Evolutionary conservation across 306 rosid species (phyloP).

Genomic region (Vigna radiata): DNA sequence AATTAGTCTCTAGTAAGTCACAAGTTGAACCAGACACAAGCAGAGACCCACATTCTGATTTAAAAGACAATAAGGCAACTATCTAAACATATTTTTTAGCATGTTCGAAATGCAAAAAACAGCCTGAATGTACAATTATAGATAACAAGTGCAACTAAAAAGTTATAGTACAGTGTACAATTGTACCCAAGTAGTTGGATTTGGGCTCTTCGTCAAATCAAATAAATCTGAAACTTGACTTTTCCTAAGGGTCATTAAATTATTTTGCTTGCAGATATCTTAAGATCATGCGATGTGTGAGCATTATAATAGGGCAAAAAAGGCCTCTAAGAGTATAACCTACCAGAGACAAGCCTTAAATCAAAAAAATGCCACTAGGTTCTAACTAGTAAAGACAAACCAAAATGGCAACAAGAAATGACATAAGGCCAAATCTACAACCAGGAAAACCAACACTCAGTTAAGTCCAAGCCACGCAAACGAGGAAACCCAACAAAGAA

Average conservation of each 20-base stretch:
- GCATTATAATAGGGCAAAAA: not conserved
- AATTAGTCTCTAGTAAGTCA: not conserved
- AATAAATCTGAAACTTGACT: not conserved
- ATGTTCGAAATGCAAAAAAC: not conserved
- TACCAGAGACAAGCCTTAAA: not conserved
- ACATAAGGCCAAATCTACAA: not conserved
- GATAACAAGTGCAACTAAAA: not conserved
- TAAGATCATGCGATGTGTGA: not conserved
- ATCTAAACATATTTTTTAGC: not conserved
- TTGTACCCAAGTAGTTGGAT: not conserved
- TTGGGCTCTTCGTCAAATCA: not conserved
- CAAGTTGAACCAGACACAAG: not conserved
- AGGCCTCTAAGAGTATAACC: not conserved
- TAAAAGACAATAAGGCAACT: not conserved
- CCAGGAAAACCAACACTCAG: slow-evolving; percentile 10
- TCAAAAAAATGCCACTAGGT: slow-evolving; percentile 9
- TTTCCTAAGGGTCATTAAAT: not conserved
- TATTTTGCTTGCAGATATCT: not conserved
- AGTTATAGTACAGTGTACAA: too few species aligned
- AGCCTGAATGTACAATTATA: not conserved
- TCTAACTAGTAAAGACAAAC: slow-evolving; percentile 11
- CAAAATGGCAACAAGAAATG: slow-evolving; percentile 1
- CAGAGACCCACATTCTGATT: not conserved
- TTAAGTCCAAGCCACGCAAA: not conserved
- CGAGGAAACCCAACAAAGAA: slow-evolving; percentile 11